Percentiles rank a stretch among this genome's conserved stretches.
Evolutionary conservation across 192 early-diverging fungal genomes (phyloP).

Genomic region (Globomyces pollinis-pini): DNA sequence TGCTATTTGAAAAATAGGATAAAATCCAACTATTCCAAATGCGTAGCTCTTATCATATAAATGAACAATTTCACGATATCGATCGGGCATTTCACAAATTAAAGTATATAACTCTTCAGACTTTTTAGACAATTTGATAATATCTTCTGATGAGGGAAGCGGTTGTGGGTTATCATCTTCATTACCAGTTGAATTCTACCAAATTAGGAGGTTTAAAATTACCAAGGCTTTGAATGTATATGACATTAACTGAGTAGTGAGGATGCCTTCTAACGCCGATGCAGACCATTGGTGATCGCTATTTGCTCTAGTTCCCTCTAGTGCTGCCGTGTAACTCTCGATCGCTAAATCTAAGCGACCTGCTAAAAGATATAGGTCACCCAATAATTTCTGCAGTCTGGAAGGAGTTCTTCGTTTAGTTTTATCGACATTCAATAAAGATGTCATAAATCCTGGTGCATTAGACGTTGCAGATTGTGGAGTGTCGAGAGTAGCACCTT

Average conservation of each 20-base stretch:
- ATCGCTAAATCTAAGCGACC: slow-evolving; percentile 66
- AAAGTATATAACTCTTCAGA: slow-evolving; percentile 16
- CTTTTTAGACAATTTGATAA: not conserved
- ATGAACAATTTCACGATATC: slow-evolving; percentile 55
- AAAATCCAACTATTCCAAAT: slow-evolving; percentile 19
- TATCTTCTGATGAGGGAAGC: too few species aligned
- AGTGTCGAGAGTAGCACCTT: too few species aligned
- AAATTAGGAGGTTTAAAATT: not conserved
- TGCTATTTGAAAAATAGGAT: slow-evolving; percentile 55
- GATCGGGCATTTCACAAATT: slow-evolving; percentile 54
- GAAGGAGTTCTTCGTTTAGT: slow-evolving; percentile 58
- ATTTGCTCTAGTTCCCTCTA: slow-evolving; percentile 59
- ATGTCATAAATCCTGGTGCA: not conserved
- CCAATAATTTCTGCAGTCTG: slow-evolving; percentile 63
- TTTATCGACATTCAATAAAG: slow-evolving; percentile 30
- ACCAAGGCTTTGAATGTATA: slow-evolving; percentile 21
- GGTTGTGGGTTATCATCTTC: too few species aligned
- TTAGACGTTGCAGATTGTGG: too few species aligned
- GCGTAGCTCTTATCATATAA: slow-evolving; percentile 48
- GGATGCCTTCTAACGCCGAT: slow-evolving; percentile 61
- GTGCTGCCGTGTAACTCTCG: slow-evolving; percentile 54
- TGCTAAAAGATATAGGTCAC: slow-evolving; percentile 66
- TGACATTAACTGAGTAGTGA: slow-evolving; percentile 51
- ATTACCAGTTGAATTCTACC: not conserved
- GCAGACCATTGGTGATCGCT: slow-evolving; percentile 71